Conservation (phyloP, 75 land plant species). For the Sequoia sempervirens region DNA sequence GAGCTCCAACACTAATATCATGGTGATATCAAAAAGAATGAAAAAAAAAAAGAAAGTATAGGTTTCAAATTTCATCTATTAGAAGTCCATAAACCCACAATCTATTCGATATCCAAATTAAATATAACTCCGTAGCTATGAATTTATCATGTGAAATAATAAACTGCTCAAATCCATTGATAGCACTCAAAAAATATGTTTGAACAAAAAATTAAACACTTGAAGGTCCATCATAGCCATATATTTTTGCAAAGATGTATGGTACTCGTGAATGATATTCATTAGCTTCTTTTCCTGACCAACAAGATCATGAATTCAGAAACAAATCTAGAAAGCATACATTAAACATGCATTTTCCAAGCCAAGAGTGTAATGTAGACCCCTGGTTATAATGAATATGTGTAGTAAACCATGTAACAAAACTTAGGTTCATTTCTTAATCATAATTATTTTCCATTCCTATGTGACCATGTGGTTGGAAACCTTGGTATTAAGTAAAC, state of each 20-base stretch:
- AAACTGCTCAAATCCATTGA: not conserved
- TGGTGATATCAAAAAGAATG: not conserved
- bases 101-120: not conserved
- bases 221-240: conserved; percentile 42
- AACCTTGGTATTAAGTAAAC: not conserved
- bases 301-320: not conserved
- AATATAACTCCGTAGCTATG: not conserved
- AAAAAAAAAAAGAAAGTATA: not conserved
- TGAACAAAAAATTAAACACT: conserved; percentile 6
- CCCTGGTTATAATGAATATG: not conserved
- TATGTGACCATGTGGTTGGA: not conserved
- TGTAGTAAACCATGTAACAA: not conserved
- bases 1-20: not conserved
- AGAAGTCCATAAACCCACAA: not conserved
- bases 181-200: not conserved
- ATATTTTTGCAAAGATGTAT: conserved; percentile 41
- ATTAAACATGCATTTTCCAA: not conserved
- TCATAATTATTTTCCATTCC: not conserved
- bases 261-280: conserved; percentile 28
- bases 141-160: conserved; percentile 1
- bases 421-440: not conserved
- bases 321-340: not conserved
- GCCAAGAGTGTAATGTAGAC: not conserved
- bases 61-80: not conserved
- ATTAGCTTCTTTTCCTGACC: conserved; percentile 29